Evolutionary conservation across 305 asterid genomes (phyloP).

Genomic region (Rubia peregrina): DNA sequence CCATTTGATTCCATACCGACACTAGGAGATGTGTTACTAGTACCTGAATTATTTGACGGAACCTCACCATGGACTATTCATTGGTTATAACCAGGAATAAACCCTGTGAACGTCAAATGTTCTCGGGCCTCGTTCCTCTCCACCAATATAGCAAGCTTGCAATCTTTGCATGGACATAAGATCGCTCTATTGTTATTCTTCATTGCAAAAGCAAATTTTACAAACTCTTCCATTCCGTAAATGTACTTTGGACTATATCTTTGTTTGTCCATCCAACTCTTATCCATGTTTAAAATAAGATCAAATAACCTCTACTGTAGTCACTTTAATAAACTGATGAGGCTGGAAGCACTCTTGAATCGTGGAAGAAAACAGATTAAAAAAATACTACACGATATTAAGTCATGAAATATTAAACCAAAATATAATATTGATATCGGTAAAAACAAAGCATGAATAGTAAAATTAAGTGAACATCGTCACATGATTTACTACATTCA

Average conservation of each 20-base stretch:
- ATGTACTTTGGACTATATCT: not conserved
- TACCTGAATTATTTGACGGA: not conserved
- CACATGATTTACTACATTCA: no score
- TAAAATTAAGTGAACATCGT: no score
- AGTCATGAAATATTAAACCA: no score
- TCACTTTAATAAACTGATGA: not conserved
- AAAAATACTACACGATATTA: no score
- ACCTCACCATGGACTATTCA: not conserved
- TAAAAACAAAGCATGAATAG: no score
- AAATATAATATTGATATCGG: no score
- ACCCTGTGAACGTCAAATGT: not conserved
- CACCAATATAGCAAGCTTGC: not conserved
- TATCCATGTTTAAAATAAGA: not conserved
- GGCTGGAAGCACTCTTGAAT: not conserved
- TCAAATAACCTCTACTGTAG: not conserved
- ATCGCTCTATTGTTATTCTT: not conserved
- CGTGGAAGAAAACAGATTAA: no score
- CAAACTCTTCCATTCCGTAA: not conserved
- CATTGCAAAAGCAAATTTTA: not conserved
- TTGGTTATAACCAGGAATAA: not conserved
- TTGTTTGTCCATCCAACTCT: not conserved
- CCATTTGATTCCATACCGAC: not conserved
- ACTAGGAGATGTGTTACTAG: not conserved
- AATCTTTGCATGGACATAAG: not conserved
- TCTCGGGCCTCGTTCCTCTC: not conserved